These are phyloP conservation scores for Arthrobotrys entomopaga DNA, from an alignment of 2,329 filamentous ascomycete species.

Conservation along the genomic window DNA sequence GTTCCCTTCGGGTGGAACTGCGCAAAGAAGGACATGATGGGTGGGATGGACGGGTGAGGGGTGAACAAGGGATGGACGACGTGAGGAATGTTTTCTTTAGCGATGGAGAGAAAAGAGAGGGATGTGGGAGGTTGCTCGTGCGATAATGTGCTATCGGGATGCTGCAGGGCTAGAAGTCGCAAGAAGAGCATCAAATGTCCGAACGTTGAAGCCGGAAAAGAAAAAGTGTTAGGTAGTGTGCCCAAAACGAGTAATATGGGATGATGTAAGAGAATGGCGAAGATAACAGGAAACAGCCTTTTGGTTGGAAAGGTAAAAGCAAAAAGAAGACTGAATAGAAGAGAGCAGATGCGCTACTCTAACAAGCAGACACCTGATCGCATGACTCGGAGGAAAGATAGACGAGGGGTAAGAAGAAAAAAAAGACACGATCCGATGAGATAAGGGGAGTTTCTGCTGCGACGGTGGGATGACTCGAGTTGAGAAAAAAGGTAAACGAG, in stretches of 20 bases:
- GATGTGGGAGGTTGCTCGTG: conserved; percentile 29
- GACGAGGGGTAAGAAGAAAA: conserved; percentile 25
- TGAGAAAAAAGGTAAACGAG: conserved; percentile 6
- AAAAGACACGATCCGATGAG: conserved; percentile 11
- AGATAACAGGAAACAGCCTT: conserved; percentile 29
- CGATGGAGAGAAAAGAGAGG: conserved; percentile 14
- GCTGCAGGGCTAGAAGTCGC: conserved; percentile 19
- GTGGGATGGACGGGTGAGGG: conserved; percentile 1
- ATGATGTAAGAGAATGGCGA: conserved; percentile 52
- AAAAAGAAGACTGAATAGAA: conserved; percentile 2
- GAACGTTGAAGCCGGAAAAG: background rate
- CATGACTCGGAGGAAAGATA: conserved; percentile 33
- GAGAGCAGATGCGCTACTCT: conserved; percentile 26
- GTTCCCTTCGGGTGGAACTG: conserved; percentile 53
- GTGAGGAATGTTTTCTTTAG: conserved; percentile 10
- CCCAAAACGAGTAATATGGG: conserved; percentile 40
- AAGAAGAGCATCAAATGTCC: conserved; percentile 13
- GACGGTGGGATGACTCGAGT: conserved; percentile 42
- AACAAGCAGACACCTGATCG: conserved; percentile 23
- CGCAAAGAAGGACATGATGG: conserved; percentile 52
- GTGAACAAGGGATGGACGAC: conserved; percentile 15
- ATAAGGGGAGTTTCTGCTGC: conserved; percentile 8
- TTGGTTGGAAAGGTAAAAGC: background rate
- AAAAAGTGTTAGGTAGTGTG: conserved; percentile 41
- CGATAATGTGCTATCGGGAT: conserved; percentile 44